A percentile compares a stretch with the other conserved stretches of the same genome.
phyloP scores from a whole-genome alignment of 2,329 filamentous ascomycete species.

The Hirsutella thompsonii region DNA sequence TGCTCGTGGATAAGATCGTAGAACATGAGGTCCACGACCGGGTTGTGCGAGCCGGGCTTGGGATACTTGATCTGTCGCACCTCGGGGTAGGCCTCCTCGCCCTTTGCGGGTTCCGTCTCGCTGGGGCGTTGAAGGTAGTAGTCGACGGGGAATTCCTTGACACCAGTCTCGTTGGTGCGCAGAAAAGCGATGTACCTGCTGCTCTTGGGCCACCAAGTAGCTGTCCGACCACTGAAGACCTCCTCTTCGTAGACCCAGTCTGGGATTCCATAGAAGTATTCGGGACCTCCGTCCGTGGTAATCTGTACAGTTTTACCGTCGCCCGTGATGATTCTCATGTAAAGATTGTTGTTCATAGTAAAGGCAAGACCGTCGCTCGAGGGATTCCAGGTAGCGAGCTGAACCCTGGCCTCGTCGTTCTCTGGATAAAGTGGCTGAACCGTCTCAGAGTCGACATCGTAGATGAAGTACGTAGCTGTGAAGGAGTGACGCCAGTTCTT shows the following conservation, averaged over 20 bases:
- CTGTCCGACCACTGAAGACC: constrained; percentile 58
- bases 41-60: constrained; percentile 89
- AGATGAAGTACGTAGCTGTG: constrained; percentile 78
- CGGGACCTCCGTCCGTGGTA: constrained; percentile 72
- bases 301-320: constrained; percentile 54
- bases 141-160: constrained; percentile 84
- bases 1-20: constrained; percentile 72
- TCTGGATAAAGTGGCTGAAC: constrained; percentile 66
- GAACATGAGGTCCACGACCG: constrained; percentile 75
- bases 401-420: constrained; percentile 52
- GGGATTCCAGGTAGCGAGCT: constrained; percentile 84
- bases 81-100: constrained; percentile 83
- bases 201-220: constrained; percentile 91
- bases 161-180: constrained; percentile 82
- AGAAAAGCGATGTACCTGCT: constrained; percentile 85
- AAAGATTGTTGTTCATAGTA: constrained; percentile 83
- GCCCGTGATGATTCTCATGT: constrained; percentile 47
- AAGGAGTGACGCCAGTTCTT: constrained; percentile 86
- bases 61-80: constrained; percentile 91
- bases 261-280: constrained; percentile 90
- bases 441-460: constrained; percentile 72
- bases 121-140: constrained; percentile 86
- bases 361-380: constrained; percentile 80
- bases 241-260: constrained; percentile 88
- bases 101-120: constrained; percentile 48